These are phyloP conservation scores for Pleurotus eryngii DNA, from an alignment of 768 basidiomycete genomes.

Conservation along the genomic window DNA sequence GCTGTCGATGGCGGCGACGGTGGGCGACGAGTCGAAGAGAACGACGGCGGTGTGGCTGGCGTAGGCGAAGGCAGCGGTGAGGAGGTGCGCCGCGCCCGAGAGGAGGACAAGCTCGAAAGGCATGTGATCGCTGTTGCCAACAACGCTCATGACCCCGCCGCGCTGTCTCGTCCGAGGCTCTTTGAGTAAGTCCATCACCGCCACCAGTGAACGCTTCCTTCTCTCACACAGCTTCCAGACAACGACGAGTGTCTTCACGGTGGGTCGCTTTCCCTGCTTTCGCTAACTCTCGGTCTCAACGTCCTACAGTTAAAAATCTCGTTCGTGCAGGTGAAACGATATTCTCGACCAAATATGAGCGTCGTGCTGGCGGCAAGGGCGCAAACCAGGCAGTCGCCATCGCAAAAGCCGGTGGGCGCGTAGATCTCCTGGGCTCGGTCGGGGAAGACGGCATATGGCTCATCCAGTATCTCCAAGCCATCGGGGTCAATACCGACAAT, in stretches of 20 bases:
- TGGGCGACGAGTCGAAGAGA: slow-evolving; percentile 37
- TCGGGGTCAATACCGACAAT: slow-evolving; percentile 37
- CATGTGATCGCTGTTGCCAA: neutral
- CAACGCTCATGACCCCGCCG: neutral
- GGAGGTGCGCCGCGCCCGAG: neutral
- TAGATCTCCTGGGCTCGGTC: slow-evolving; percentile 48
- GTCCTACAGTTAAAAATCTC: slow-evolving; percentile 42
- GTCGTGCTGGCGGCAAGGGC: slow-evolving; percentile 58
- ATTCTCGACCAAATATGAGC: slow-evolving; percentile 45
- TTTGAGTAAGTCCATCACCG: slow-evolving; percentile 37
- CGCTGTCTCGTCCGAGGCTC: slow-evolving; percentile 45
- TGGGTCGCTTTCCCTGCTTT: slow-evolving; percentile 14
- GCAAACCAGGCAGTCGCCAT: slow-evolving; percentile 63
- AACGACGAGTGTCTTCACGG: slow-evolving; percentile 60
- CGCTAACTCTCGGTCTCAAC: neutral
- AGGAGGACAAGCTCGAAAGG: neutral
- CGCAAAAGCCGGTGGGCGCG: slow-evolving; percentile 45
- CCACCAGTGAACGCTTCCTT: slow-evolving; percentile 3
- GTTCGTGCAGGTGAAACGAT: slow-evolving; percentile 59
- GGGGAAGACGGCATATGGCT: slow-evolving; percentile 54
- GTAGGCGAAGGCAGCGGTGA: neutral
- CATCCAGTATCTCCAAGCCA: slow-evolving; percentile 30
- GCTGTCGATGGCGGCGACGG: slow-evolving; percentile 19
- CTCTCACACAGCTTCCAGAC: slow-evolving; percentile 26
- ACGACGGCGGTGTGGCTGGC: too few species aligned